Evolutionary conservation across 352 stramenopile species (phyloP), one percentile per base, ranked within the genome.

Genomic region (Aphanomyces euteiches): DNA sequence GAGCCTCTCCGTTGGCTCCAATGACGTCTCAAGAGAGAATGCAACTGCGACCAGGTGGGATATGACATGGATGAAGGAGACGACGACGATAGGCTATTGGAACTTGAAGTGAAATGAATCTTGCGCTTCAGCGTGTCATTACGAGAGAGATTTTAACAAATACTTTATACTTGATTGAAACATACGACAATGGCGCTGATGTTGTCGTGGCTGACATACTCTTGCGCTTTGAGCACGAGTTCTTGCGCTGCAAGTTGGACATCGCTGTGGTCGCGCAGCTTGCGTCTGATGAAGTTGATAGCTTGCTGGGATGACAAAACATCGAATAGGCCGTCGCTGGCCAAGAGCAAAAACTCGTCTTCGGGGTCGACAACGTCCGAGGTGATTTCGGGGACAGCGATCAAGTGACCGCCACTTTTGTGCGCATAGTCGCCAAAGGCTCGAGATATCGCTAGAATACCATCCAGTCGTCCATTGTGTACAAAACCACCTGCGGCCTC

Each of bases 291-390:
- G 60, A 97, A 96, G 71, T 97, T 97, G 5, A 97, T 85, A 21
- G 86, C 84, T 67, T 96, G 87, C 63, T 97, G 89, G 58, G 87
- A 96, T 28, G 89, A 89, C 17, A 97, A 74, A 36, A 97, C 89
- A 67, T 97, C 91, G 73, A 96, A 97, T 34, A 97, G 79, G 5
- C 91, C 91, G 67, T 97, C 91, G 66, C 90, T 96, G n/a, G 89
- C 89, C 6, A 96, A 79, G 65, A 97, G 79, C 67, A 97, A 41
- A 67, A 97, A 97, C 72, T 96, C 89, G 67, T 97, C 90, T 15
- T 85, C 82, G 0, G 75, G 56, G 0, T 75, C 60, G 53, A 95
- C 78, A 2, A 78, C 41, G 53, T 86, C 85, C 73, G 89, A 84
- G 43, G 85, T 75, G 34, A 96, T 84, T 65, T 96, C 88, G 10